These are phyloP conservation scores for Trichophyton equinum DNA, from an alignment of 2,329 filamentous ascomycete species.

Conservation along the genomic window DNA sequence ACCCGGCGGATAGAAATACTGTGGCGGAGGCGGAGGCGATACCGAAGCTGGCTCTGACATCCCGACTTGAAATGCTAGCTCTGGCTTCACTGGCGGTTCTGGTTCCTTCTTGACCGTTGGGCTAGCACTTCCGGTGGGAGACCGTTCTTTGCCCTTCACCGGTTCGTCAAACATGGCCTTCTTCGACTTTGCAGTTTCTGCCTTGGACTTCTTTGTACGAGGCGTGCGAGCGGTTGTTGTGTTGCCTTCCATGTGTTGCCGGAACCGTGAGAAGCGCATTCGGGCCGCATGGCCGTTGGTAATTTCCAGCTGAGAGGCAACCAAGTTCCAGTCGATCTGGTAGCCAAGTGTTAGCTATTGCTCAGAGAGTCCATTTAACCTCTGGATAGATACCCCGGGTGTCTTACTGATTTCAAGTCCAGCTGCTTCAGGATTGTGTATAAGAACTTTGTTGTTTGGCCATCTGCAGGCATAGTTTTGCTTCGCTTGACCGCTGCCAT, in stretches of 20 bases:
- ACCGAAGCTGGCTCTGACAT: no score
- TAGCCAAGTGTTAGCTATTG: background rate
- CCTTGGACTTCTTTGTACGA: constrained; percentile 20
- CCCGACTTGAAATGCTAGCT: background rate
- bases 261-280: constrained; percentile 45
- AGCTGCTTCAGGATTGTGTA: constrained; percentile 45
- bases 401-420: constrained; percentile 38
- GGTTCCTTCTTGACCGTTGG: constrained; percentile 9
- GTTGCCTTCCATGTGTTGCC: constrained; percentile 40
- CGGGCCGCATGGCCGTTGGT: constrained; percentile 46
- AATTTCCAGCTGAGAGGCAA: constrained; percentile 39
- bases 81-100: constrained; percentile 3
- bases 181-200: constrained; percentile 10
- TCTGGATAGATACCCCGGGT: background rate
- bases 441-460: constrained; percentile 40
- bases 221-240: constrained; percentile 15
- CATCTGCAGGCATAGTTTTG: constrained; percentile 38
- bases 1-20: background rate
- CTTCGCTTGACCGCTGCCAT: constrained; percentile 29
- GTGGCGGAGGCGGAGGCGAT: background rate
- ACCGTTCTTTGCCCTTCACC: background rate
- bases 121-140: background rate
- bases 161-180: constrained; percentile 11
- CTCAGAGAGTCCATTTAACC: background rate
- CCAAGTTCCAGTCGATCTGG: constrained; percentile 43